Evolutionary conservation across 106 monocot genomes (phyloP), one percentile per base, ranked within the genome.

Genomic region (Cymbidium sinense): DNA sequence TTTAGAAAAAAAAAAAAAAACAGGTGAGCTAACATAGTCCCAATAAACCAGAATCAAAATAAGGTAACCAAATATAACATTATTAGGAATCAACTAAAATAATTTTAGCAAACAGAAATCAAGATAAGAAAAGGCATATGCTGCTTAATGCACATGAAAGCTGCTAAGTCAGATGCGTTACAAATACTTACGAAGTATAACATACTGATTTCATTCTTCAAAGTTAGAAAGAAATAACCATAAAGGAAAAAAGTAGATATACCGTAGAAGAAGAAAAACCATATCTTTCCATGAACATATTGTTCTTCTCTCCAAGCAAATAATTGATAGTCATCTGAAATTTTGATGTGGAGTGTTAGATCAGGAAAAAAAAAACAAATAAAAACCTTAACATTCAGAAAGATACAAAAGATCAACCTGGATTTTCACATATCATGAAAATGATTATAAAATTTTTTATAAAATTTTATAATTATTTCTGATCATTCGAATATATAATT

Each of bases 291-390:
- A 96, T 93, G 73, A 87, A 93, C 67, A 87, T 55, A 62, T 81
- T 75, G 61, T 96, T 96, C 86, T 79, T 88, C 76, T 75, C 52
- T 50, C 87, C 92, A 80, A 72, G 78, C 90, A 95, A 77, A 77
- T 95, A 95, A 82, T 92, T 84, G 70, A 95, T 85, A 61, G 96
- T 96, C 96, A 96, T 93, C 96, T 96, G 91, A 21, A 76, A 50
- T 64, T 31, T 50, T 28, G 5, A 69, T 34, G 47, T 47, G 31
- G 33, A 12, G 31, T 27, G 61, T 61, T 61, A 61, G 5, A 61
- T 61, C n/a, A n/a, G 27, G 25, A 61, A 61, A 25, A 61, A 27
- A 61, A 61, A 61, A 27, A 27, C 11, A 27, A 54, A 54, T 5
- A 2, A n/a, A 61, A 61, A 61, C 9, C 7, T 7, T 61, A 27